Evolutionary conservation across 108 stramenopile genomes (phyloP), one percentile per base, ranked within the genome.

Genomic region (Skeletonema marinoi): DNA sequence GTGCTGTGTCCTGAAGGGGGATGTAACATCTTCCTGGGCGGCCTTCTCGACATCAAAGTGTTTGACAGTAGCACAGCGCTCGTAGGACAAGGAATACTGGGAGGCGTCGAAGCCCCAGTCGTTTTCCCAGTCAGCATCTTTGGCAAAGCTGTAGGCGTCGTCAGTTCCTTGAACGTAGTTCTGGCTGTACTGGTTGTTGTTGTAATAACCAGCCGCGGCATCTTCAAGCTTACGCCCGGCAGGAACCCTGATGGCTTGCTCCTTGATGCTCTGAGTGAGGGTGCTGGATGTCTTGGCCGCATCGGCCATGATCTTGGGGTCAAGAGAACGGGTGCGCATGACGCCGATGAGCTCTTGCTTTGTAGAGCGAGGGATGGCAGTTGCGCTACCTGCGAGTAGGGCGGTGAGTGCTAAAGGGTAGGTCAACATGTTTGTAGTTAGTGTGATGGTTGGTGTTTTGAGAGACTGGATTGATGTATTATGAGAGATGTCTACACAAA

Each of bases 21-120:
- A 71, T 1, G 70, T 44, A 11, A 81, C 56, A 31, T 83, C 70
- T 33, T 89, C 87, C 32, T 64, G 61, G 21, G 78, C 80, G 65
- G 86, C 86, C 10, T 84, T 59, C 30, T 83, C 82, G 39, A 84
- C 78, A 44, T 78, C 78, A 56, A 73, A 86, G 25, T 78, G 73
- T 10, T 60, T 38, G 38, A 86, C 75, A n/a, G 69, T 85, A 21
- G 85, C 81, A 39, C 95, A 96, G 12, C 89, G 88, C 30, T 87
- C 84, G 85, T 96, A 96, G 65, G 90, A 85, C 62, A 93, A 68
- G 6, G 93, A 92, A 48, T 89, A 92, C 29, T 88, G 56, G 14
- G 87, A 75, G 10, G 90, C 61, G 78, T 95, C 83, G 68, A 95
- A 83, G 6, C 76, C 82, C 21, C 77, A 83, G 41, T 30, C 68